Evolutionary conservation across 176 grass and related monocot species (phyloP), one percentile per base, ranked within the genome.

Genomic region (Oryza brachyantha): DNA sequence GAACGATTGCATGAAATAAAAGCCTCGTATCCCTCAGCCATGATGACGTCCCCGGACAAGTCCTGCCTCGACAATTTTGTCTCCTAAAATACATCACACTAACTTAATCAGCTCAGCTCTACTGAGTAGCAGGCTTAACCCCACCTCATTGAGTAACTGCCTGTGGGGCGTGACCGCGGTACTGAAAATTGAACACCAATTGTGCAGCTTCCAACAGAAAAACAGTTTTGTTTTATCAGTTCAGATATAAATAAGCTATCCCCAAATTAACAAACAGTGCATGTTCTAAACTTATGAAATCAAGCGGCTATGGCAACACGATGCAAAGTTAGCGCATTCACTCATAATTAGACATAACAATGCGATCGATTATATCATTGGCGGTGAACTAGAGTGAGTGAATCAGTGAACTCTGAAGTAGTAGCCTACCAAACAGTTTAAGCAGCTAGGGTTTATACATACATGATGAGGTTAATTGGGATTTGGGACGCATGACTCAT

Each of bases 11-110:
- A 99, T 19, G 92, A 99, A 89, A 99, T 22, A 60, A 99, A 99
- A 62, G 90, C 96, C 79, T 99, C 90, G 2, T 99, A 99, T 73
- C 92, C 92, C 40, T 99, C 92, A 1, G 92, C 88, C 90, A 93
- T 89, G 60, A 81, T 89, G 64, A 95, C 60, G 73, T 99, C 92
- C 55, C 78, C 89, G 68, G 96, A 99, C 26, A 99, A 77, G 64
- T 99, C 90, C 68, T 89, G 86, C 71, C 90, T 94, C 7, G 90
- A 94, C 66, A 95, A 58, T 70, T 99, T 99, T 25, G 96, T 99
- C 83, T 99, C 96, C 96, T 98, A 31, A 43, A 85, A 28, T 59
- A 72, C 28, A 79, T 4, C 70, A 21, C 7, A 70, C 78, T 21
- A 14, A 38, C 73, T 76, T 36, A 54, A 64, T 78, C 40, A 73